phyloP scores from a whole-genome alignment of 2,329 filamentous ascomycete genomes.

The Pyrenophora teres region DNA sequence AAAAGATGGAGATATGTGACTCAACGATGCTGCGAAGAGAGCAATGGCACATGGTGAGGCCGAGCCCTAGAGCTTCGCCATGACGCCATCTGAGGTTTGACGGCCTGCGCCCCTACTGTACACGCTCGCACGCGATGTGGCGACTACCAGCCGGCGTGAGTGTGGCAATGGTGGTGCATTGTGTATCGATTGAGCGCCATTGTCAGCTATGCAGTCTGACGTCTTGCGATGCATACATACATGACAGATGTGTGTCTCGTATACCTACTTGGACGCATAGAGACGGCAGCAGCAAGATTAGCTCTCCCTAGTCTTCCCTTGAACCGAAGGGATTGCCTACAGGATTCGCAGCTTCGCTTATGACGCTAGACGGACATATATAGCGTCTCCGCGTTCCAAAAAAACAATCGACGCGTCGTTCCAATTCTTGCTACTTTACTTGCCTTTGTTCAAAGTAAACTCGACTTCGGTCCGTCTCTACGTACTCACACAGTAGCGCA shows the following conservation, averaged over 20 bases:
- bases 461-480: no score
- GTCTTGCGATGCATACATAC: not conserved
- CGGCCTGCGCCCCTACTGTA: no score
- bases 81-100: constrained; percentile 7
- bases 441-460: no score
- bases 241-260: not conserved
- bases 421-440: no score
- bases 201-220: not conserved
- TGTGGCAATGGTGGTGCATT: not conserved
- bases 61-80: not conserved
- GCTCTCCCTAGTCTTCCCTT: not conserved
- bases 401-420: no score
- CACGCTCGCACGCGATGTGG: constrained; percentile 1
- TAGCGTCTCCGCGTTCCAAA: no score
- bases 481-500: no score
- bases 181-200: not conserved
- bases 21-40: constrained; percentile 4
- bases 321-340: not conserved
- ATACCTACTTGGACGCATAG: no score
- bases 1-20: constrained; percentile 6
- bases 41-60: not conserved
- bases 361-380: no score
- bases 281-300: no score
- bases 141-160: not conserved
- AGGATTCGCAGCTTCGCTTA: not conserved